These are phyloP conservation scores for Detonula confervacea DNA, from an alignment of 352 stramenopile genomes.

Conservation along the genomic window DNA sequence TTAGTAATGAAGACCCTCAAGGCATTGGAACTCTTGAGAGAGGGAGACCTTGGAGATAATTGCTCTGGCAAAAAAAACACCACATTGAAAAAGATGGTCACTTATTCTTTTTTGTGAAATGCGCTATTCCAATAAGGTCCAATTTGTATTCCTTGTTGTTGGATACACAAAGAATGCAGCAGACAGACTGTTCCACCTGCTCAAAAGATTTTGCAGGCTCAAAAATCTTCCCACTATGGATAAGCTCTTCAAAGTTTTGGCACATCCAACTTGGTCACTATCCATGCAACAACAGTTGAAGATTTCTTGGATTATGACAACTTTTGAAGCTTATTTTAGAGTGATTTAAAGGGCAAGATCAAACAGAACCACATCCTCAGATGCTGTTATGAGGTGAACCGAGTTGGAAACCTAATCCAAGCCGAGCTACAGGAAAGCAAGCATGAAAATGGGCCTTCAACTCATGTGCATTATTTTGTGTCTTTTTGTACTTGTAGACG, in stretches of 20 bases:
- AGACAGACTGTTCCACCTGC: slow-evolving; percentile 27
- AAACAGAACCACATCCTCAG: slow-evolving; percentile 29
- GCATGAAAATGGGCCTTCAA: no score
- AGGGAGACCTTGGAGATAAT: slow-evolving; percentile 8
- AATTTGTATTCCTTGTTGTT: slow-evolving; percentile 45
- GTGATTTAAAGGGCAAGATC: not conserved
- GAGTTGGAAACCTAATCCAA: slow-evolving; percentile 1
- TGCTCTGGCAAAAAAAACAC: slow-evolving; percentile 36
- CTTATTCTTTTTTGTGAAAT: not conserved
- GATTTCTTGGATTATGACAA: slow-evolving; percentile 18
- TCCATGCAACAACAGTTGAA: not conserved
- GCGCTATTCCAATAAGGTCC: slow-evolving; percentile 26
- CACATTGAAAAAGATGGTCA: not conserved
- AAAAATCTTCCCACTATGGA: slow-evolving; percentile 34
- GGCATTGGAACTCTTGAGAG: not conserved
- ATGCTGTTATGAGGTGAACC: not conserved
- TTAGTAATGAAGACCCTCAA: slow-evolving; percentile 21
- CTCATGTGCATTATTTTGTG: no score
- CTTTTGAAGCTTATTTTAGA: slow-evolving; percentile 16
- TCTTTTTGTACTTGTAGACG: no score
- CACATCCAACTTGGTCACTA: slow-evolving; percentile 7
- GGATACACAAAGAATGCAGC: slow-evolving; percentile 46
- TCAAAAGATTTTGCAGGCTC: slow-evolving; percentile 20
- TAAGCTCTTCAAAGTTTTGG: slow-evolving; percentile 1
- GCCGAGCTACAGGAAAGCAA: slow-evolving; percentile 4